Base-by-base conservation (phyloP, 2,329 filamentous ascomycete species). In the Xylariaceae sp. region DNA sequence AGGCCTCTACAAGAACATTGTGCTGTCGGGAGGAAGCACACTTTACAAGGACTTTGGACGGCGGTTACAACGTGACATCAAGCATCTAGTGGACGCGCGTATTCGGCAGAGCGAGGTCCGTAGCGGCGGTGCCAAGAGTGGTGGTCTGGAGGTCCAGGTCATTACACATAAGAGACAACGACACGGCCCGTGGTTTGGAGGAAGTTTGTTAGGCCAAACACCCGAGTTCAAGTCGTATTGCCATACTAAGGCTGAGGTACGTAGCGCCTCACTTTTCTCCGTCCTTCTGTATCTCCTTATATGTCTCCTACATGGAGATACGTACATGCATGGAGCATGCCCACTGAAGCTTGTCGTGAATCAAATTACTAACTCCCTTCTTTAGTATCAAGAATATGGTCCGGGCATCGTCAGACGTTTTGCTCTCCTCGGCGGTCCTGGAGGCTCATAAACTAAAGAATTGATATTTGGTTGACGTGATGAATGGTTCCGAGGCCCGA, bases 1-100 rank as follows among this genome's bases (percentile, higher is more conserved):
- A 77, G 94, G 94, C 48, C 82, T 99, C 44, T 99, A 99, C 85
- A 99, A 99, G 86, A 99, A 99, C 78, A 99, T 99, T 77, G 94
- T 99, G 42, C 82, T 99, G 44, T 97, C 93, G 2, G 94, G 94
- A 73, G 94, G 94, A 69, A 97, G 92, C 68, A 99, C 94, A 18
- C 80, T 99, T 63, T 99, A 97, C 84, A 97, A 97, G 78, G 92
- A 99, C 77, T 99, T 99, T 76, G 94, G 94, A 30, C 87, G 94
- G 67, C 86, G 94, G 73, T 82, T 99, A 80, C 95, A 99, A 78
- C 87, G 94, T 73, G 95, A 99, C 73, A 99, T 99, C 73, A 90
- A 94, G 77, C 91, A 97, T 73, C 78, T 99, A 60, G 94, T 97
- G 48, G 94, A 99, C 72, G 91, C 88, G 15, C 85, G 94, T 68